A percentile compares a stretch with the other conserved stretches of the same genome.
phyloP scores from a whole-genome alignment of 1,284 basidiomycete species.

The Moniliella sp. region DNA sequence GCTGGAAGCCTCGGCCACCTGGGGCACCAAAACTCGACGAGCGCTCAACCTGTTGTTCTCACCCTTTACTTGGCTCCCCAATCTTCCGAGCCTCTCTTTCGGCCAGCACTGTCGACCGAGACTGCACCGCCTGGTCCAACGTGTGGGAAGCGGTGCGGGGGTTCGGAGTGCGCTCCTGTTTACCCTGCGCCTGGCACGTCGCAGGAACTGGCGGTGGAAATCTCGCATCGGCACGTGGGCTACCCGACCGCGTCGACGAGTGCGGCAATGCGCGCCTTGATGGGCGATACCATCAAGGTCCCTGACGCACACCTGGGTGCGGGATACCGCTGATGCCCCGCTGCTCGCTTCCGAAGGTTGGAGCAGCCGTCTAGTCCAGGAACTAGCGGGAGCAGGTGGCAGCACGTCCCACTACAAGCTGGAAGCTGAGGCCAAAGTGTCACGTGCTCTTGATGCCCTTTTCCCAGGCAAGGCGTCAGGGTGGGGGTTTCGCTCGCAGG shows the following conservation, averaged over 20 bases:
- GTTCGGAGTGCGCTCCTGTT: too few species aligned
- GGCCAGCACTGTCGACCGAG: too few species aligned
- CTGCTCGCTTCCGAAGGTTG: conserved; percentile 38
- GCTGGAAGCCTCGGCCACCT: conserved; percentile 58
- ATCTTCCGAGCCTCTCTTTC: too few species aligned
- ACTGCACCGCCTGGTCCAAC: too few species aligned
- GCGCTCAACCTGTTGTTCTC: conserved; percentile 50
- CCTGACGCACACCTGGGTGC: conserved; percentile 54
- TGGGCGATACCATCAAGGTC: conserved; percentile 65
- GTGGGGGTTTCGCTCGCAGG: conserved; percentile 1
- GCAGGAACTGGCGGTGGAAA: too few species aligned
- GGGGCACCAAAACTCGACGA: conserved; percentile 68
- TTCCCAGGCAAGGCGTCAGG: not conserved
- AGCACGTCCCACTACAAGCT: conserved; percentile 17
- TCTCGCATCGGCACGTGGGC: too few species aligned
- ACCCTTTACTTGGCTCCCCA: too few species aligned
- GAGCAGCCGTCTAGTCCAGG: conserved; percentile 7
- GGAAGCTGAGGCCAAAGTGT: conserved; percentile 10
- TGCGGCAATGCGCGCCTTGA: too few species aligned
- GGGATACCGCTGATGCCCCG: conserved; percentile 58
- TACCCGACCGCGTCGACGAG: too few species aligned
- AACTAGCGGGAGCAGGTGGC: conserved; percentile 22
- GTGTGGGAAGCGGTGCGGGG: too few species aligned
- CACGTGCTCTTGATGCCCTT: conserved; percentile 2
- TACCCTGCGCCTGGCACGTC: too few species aligned